phyloP scores from a whole-genome alignment of 192 early-diverging fungal species.

The Geranomyces variabilis region DNA sequence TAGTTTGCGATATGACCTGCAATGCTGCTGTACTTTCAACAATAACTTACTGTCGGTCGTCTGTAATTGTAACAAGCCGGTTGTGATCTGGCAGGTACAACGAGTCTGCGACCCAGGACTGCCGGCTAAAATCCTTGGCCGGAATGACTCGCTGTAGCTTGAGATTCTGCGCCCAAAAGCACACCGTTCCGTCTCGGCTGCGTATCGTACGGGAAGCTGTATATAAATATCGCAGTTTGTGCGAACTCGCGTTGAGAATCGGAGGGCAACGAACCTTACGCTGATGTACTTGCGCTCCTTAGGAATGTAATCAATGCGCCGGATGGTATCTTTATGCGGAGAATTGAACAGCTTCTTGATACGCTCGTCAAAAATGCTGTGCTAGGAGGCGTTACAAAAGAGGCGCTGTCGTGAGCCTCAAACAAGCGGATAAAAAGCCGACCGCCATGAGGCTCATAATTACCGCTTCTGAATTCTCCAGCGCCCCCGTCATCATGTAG shows the following conservation, averaged over 20 bases:
- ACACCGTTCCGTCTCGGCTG: conserved; percentile 61
- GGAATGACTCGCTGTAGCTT: conserved; percentile 56
- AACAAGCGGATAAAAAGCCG: background rate
- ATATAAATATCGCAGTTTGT: background rate
- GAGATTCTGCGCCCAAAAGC: conserved; percentile 57
- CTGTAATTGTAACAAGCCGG: conserved; percentile 57
- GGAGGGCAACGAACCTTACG: conserved; percentile 51
- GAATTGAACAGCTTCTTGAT: conserved; percentile 47
- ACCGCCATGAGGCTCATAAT: too few species aligned
- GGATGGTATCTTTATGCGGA: conserved; percentile 65
- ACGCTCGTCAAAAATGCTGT: conserved; percentile 58
- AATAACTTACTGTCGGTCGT: conserved; percentile 56
- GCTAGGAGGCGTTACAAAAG: conserved; percentile 21
- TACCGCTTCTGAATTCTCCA: conserved; percentile 48
- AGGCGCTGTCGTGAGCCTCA: conserved; percentile 3
- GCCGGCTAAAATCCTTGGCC: conserved; percentile 50
- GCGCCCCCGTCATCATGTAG: conserved; percentile 64
- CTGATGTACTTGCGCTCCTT: conserved; percentile 67
- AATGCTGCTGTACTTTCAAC: background rate
- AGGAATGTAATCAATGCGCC: conserved; percentile 56
- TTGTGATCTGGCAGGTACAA: conserved; percentile 59
- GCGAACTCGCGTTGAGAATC: too few species aligned
- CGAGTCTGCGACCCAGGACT: conserved; percentile 59
- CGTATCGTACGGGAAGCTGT: background rate
- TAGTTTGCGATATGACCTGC: background rate